Evolutionary conservation across 2,329 filamentous ascomycete species (phyloP).

Genomic region (Venturia pyrina): DNA sequence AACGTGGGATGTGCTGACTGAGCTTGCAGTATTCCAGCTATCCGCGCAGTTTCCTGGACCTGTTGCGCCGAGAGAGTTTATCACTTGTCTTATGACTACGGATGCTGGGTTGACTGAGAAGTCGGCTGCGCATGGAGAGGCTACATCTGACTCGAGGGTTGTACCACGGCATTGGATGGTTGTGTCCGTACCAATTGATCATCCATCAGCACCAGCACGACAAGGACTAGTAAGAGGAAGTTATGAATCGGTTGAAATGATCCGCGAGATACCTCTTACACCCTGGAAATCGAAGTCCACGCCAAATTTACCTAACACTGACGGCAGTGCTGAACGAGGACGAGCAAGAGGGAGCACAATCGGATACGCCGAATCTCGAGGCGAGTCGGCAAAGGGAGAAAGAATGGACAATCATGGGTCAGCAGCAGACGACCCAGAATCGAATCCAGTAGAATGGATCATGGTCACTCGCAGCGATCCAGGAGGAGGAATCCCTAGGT

Average conservation of each 20-base stretch:
- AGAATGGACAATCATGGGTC: constrained; percentile 19
- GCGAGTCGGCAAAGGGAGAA: constrained; percentile 27
- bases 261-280: constrained; percentile 64
- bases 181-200: constrained; percentile 72
- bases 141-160: constrained; percentile 20
- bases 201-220: constrained; percentile 60
- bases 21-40: constrained; percentile 62
- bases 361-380: constrained; percentile 31
- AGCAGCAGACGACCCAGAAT: constrained; percentile 37
- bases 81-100: constrained; percentile 66
- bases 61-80: constrained; percentile 78
- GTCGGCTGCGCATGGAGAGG: constrained; percentile 22
- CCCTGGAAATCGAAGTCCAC: constrained; percentile 26
- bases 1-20: background rate
- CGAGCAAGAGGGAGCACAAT: constrained; percentile 31
- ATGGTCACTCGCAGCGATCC: constrained; percentile 89
- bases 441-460: constrained; percentile 73
- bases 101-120: constrained; percentile 39
- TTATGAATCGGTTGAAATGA: constrained; percentile 88
- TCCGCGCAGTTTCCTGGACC: constrained; percentile 86
- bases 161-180: constrained; percentile 68
- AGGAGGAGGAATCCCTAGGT: constrained; percentile 76
- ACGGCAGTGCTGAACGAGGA: constrained; percentile 17
- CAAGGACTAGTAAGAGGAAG: constrained; percentile 70
- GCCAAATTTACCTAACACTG: constrained; percentile 20